Percentiles rank a stretch among this genome's conserved stretches.
Evolutionary conservation across 148 eudicot genomes (phyloP).

Genomic region (Fagopyrum esculentum): DNA sequence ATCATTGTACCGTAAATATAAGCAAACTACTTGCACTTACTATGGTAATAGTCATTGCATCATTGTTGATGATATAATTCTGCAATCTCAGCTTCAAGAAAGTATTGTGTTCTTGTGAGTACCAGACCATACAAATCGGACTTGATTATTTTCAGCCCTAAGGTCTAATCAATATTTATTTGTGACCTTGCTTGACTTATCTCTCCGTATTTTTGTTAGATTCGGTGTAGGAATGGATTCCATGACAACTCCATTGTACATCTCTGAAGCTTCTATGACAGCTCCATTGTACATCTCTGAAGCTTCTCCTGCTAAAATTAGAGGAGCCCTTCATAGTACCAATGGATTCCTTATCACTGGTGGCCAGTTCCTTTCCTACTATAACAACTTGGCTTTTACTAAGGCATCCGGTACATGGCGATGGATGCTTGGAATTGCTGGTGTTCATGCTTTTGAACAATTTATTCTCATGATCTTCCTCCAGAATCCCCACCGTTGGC

Average conservation of each 20-base stretch:
- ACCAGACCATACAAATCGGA: too few species aligned
- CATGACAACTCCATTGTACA: too few species aligned
- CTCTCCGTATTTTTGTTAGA: slow-evolving; percentile 60
- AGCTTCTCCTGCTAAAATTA: slow-evolving; percentile 55
- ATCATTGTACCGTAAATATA: neutral
- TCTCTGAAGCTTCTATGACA: too few species aligned
- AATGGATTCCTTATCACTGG: slow-evolving; percentile 71
- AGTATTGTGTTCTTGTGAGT: too few species aligned
- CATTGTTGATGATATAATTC: neutral
- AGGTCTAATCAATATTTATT: too few species aligned
- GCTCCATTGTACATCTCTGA: slow-evolving; percentile 63
- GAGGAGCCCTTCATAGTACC: slow-evolving; percentile 67
- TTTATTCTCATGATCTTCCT: slow-evolving; percentile 45
- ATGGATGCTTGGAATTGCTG: slow-evolving; percentile 84
- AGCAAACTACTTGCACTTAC: neutral
- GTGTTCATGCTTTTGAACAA: slow-evolving; percentile 56
- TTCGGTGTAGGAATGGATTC: slow-evolving; percentile 74
- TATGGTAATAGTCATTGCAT: neutral
- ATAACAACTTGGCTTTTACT: slow-evolving; percentile 62
- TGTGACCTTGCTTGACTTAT: too few species aligned
- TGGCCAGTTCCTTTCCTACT: slow-evolving; percentile 65
- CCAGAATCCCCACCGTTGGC: slow-evolving; percentile 89
- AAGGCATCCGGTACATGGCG: slow-evolving; percentile 69
- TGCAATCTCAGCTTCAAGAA: too few species aligned
- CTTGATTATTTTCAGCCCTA: too few species aligned